Conservation (phyloP, 2,329 filamentous ascomycete genomes). For the Lachnellula hyalina region DNA sequence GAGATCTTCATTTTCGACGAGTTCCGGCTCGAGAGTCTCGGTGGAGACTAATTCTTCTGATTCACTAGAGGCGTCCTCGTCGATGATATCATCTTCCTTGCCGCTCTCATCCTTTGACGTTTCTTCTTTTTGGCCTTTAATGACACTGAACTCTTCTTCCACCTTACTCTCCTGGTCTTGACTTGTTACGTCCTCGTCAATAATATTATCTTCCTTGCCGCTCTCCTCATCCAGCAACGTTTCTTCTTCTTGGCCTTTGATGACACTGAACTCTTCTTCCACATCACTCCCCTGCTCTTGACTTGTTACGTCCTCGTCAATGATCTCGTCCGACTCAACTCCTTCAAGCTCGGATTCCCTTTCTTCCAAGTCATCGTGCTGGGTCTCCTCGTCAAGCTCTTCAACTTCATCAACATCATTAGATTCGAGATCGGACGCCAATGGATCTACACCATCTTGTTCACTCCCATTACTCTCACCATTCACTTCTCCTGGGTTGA, state of each 20-base stretch:
- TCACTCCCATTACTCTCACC: constrained; percentile 1
- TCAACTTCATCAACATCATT: constrained; percentile 1
- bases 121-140: neutral
- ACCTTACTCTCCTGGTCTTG: constrained; percentile 21
- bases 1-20: constrained; percentile 18
- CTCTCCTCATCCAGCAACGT: constrained; percentile 24
- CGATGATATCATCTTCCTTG: neutral
- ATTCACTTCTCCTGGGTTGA: constrained; percentile 6
- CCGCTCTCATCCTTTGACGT: neutral
- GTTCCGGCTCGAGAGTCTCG: neutral
- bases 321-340: constrained; percentile 5
- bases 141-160: neutral
- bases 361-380: constrained; percentile 8
- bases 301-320: neutral
- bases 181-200: constrained; percentile 12
- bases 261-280: neutral
- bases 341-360: constrained; percentile 4
- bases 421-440: constrained; percentile 2
- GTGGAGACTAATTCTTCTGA: neutral
- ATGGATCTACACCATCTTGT: constrained; percentile 9
- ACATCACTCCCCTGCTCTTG: constrained; percentile 11
- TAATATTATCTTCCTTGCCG: constrained; percentile 24
- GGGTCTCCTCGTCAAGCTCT: constrained; percentile 7
- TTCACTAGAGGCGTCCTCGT: neutral
- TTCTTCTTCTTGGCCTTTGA: constrained; percentile 6